Evolutionary conservation across 2,329 filamentous ascomycete genomes (phyloP), one percentile per base, ranked within the genome.

Genomic region (Cercospora sp.): DNA sequence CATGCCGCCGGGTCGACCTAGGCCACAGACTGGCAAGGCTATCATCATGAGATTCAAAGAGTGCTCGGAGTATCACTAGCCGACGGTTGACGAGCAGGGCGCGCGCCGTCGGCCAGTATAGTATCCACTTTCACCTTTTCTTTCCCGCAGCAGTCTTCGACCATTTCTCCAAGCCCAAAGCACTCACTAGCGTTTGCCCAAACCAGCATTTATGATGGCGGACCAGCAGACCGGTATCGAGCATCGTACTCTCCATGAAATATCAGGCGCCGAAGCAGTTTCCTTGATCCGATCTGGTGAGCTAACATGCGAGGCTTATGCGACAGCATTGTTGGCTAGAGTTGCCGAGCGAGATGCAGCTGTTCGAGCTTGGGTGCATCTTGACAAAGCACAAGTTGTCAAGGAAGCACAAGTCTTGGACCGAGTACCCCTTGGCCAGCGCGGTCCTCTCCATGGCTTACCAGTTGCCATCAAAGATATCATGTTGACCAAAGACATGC

Each of bases 381-480:
- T 85, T 9, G 77, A 83, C 67, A 51, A n/a, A 1, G 70, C 77
- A 13, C 81, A 84, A 65, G 86, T 86, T 0, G 78, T 12, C 80
- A 88, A 0, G 86, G 88, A 71, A 68, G 77, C 26, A 69, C 39
- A 33, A 18, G 60, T 7, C 2, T 42, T 62, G 26, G 60, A 62
- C 28, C 60, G 3, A 18, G 26, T 87, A 2, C 83, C 86, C 0
- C 23, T 67, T 0, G 77, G 80, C 1, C 70, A 85, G 62, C 79
- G 87, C 62, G 86, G 87, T 0, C 85, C 84, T 0, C 76, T 89
- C 0, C 86, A 88, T 70, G 87, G 87, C 1, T 74, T 89, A 5
- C 81, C 85, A 0, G 77, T 89, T 26, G 87, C 80, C 0, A 80
- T 89, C 13, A 89, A 89, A 74, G 87, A 89, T 78, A 80, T 89